Conservation (phyloP, 495 filamentous ascomycete species). For the Penicillium samsonianum region DNA sequence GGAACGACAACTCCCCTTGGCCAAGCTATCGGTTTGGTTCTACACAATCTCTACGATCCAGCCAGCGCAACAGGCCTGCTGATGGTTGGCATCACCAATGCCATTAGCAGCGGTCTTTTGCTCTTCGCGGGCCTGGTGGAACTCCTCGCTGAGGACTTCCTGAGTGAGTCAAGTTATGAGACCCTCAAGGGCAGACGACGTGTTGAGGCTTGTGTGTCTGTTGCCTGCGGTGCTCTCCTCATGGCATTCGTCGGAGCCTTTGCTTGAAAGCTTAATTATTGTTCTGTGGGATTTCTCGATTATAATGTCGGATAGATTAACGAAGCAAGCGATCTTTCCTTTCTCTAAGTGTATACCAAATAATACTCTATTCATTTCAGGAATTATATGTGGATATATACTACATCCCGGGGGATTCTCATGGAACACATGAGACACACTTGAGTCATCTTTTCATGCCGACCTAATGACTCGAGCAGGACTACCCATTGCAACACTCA, state of each 20-base stretch:
- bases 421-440: not conserved
- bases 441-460: not conserved
- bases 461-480: constrained; percentile 41
- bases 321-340: not conserved
- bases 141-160: constrained; percentile 89
- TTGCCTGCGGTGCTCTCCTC: constrained; percentile 71
- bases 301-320: constrained; percentile 1
- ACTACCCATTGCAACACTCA: constrained; percentile 40
- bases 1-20: constrained; percentile 89
- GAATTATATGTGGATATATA: not conserved
- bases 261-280: constrained; percentile 51
- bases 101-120: constrained; percentile 80
- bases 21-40: constrained; percentile 80
- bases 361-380: not conserved
- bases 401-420: not conserved
- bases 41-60: constrained; percentile 86
- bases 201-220: constrained; percentile 72
- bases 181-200: constrained; percentile 68
- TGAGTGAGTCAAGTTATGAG: constrained; percentile 84
- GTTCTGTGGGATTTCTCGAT: not conserved
- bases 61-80: constrained; percentile 76
- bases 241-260: constrained; percentile 93
- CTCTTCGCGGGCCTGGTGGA: constrained; percentile 92
- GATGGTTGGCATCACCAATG: constrained; percentile 92
- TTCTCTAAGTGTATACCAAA: not conserved